A percentile compares a stretch with the other conserved stretches of the same genome.
phyloP scores from a whole-genome alignment of 768 basidiomycete species.

The Collybia nuda region DNA sequence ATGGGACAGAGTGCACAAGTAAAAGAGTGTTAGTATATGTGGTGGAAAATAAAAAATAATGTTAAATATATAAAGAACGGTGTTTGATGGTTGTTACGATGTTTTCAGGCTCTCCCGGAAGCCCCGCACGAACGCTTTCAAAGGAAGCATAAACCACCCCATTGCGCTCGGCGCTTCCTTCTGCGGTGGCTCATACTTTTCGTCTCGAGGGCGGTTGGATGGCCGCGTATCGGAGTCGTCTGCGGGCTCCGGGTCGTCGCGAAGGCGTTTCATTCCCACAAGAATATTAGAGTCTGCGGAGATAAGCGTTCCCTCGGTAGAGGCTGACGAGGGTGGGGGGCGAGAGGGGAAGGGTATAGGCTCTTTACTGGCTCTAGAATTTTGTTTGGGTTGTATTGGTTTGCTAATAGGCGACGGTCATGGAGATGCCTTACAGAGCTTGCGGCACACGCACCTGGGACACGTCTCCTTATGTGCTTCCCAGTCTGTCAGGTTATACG shows the following conservation, averaged over 20 bases:
- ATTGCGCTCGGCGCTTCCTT: slow-evolving; percentile 46
- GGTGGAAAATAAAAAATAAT: not conserved
- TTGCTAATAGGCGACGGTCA: not conserved
- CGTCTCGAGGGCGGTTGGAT: slow-evolving; percentile 51
- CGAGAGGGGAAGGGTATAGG: slow-evolving; percentile 15
- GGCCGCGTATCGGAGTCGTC: slow-evolving; percentile 40
- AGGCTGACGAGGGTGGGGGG: slow-evolving; percentile 28
- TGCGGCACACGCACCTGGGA: slow-evolving; percentile 13
- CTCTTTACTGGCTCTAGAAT: slow-evolving; percentile 4
- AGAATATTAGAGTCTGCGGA: slow-evolving; percentile 20
- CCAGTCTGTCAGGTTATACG: slow-evolving; percentile 64
- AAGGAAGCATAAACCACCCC: slow-evolving; percentile 62
- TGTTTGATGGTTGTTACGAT: slow-evolving; percentile 11
- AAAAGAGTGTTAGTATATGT: too few species aligned
- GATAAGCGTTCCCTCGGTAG: slow-evolving; percentile 34
- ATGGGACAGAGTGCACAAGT: too few species aligned
- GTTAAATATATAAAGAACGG: slow-evolving; percentile 1
- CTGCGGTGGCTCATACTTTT: slow-evolving; percentile 40
- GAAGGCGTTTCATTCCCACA: slow-evolving; percentile 45
- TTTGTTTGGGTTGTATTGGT: slow-evolving; percentile 4
- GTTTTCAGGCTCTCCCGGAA: slow-evolving; percentile 58
- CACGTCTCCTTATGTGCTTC: slow-evolving; percentile 59
- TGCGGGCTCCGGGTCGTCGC: slow-evolving; percentile 25
- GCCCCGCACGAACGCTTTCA: slow-evolving; percentile 65
- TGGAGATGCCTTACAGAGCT: not conserved